These are phyloP conservation scores for Penicillium longicatenatum DNA, from an alignment of 495 filamentous ascomycete genomes.

Conservation along the genomic window DNA sequence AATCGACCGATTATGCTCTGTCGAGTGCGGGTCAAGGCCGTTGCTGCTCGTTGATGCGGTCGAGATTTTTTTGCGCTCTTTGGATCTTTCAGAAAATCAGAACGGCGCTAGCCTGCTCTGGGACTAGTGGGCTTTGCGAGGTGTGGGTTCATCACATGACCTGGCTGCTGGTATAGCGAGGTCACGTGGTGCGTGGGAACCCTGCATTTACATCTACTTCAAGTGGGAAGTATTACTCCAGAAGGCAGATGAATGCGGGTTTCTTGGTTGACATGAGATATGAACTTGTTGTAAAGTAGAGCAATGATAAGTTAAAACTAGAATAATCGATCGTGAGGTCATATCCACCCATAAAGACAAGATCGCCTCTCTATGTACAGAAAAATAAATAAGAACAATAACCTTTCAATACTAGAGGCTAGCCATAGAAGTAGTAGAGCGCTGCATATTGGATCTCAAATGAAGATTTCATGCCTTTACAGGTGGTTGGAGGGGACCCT, in stretches of 20 bases:
- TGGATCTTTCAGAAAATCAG: slow-evolving; percentile 52
- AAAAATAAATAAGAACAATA: slow-evolving; percentile 14
- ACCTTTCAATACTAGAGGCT: slow-evolving; percentile 24
- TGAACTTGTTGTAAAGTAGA: neutral
- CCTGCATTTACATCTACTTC: slow-evolving; percentile 22
- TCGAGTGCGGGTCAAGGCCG: slow-evolving; percentile 39
- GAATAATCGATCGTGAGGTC: slow-evolving; percentile 7
- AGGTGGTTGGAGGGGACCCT: slow-evolving; percentile 75
- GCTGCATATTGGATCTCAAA: slow-evolving; percentile 83
- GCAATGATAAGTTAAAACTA: neutral
- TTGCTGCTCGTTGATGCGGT: slow-evolving; percentile 48
- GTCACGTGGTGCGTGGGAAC: slow-evolving; percentile 37
- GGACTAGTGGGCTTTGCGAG: slow-evolving; percentile 27
- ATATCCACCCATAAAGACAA: slow-evolving; percentile 9
- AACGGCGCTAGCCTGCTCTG: slow-evolving; percentile 34
- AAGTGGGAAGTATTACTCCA: neutral
- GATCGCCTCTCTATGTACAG: slow-evolving; percentile 15
- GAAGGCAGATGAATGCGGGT: neutral
- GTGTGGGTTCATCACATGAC: slow-evolving; percentile 34
- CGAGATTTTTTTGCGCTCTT: slow-evolving; percentile 50
- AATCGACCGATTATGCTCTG: slow-evolving; percentile 29
- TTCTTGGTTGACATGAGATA: neutral
- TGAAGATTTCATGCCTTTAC: slow-evolving; percentile 57
- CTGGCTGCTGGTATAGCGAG: slow-evolving; percentile 22
- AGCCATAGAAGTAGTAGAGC: slow-evolving; percentile 65